phyloP scores from a whole-genome alignment of 805 yeast genomes.

The Lipomyces yamadae region DNA sequence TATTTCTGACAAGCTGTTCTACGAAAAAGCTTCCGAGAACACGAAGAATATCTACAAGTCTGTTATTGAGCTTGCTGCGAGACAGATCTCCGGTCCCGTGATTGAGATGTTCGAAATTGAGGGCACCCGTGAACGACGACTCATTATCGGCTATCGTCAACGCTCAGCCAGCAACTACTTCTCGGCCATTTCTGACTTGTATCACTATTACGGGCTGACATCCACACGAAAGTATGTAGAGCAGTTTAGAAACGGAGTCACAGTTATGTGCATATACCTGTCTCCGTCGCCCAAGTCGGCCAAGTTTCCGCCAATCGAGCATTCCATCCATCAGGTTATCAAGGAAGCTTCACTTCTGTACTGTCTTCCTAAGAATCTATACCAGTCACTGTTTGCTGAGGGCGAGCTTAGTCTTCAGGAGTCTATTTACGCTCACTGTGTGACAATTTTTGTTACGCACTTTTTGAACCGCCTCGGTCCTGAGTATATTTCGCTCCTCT shows the following conservation, averaged over 20 bases:
- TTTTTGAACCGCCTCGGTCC: conserved; percentile 93
- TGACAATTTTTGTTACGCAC: conserved; percentile 89
- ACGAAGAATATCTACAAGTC: conserved; percentile 79
- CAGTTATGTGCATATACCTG: conserved; percentile 85
- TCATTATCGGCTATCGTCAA: conserved; percentile 85
- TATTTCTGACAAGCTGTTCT: conserved; percentile 80
- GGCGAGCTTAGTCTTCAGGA: conserved; percentile 91
- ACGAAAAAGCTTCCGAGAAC: conserved; percentile 74
- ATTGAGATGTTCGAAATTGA: conserved; percentile 84
- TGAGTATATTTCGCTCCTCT: conserved; percentile 73
- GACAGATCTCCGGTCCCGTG: conserved; percentile 71
- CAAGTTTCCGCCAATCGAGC: conserved; percentile 59
- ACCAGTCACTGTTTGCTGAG: conserved; percentile 70
- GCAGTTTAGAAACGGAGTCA: conserved; percentile 86
- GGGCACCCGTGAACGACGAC: conserved; percentile 79
- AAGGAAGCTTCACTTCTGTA: conserved; percentile 92
- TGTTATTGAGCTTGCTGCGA: conserved; percentile 68
- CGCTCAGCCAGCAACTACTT: conserved; percentile 84
- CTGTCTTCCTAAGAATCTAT: conserved; percentile 86
- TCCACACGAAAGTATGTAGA: conserved; percentile 92
- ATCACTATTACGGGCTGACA: conserved; percentile 83
- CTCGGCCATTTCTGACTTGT: conserved; percentile 82
- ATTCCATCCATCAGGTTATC: conserved; percentile 84
- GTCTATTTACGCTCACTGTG: conserved; percentile 91
- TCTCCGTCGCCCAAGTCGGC: conserved; percentile 53